Conservation (phyloP, 164 flowering plant species). For the Stephania japonica region DNA sequence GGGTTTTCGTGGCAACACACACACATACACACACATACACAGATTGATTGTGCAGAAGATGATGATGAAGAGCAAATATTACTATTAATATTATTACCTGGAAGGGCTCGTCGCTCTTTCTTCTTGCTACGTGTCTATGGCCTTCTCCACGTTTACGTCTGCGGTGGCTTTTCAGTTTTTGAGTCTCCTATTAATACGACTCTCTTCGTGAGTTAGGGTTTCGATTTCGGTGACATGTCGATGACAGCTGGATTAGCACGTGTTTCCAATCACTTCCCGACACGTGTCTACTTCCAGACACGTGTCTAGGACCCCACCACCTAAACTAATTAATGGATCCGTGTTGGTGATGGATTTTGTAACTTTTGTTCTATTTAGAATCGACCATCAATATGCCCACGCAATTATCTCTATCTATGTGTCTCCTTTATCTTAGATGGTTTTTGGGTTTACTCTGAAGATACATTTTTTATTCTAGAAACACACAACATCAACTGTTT, state of each 20-base stretch:
- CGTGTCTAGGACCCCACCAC: neutral
- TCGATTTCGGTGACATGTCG: neutral
- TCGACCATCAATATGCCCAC: neutral
- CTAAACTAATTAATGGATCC: neutral
- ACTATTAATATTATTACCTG: neutral
- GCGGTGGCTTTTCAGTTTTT: no score
- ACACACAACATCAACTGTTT: no score
- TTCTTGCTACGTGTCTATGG: neutral
- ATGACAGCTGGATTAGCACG: neutral
- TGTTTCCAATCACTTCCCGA: neutral
- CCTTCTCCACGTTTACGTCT: slow-evolving; percentile 1
- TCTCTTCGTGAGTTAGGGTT: neutral
- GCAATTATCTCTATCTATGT: neutral
- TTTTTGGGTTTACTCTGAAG: no score
- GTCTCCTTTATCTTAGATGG: no score
- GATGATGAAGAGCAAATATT: neutral
- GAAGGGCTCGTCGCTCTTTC: neutral
- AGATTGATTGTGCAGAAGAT: neutral
- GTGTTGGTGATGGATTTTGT: no score
- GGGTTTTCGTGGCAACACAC: neutral
- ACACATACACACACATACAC: neutral
- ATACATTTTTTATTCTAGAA: no score
- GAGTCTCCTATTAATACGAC: neutral
- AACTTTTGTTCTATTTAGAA: neutral
- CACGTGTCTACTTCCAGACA: neutral